Evolutionary conservation across 2,329 filamentous ascomycete genomes (phyloP), one percentile per base, ranked within the genome.

Genomic region (Arthrobotrys conoides): DNA sequence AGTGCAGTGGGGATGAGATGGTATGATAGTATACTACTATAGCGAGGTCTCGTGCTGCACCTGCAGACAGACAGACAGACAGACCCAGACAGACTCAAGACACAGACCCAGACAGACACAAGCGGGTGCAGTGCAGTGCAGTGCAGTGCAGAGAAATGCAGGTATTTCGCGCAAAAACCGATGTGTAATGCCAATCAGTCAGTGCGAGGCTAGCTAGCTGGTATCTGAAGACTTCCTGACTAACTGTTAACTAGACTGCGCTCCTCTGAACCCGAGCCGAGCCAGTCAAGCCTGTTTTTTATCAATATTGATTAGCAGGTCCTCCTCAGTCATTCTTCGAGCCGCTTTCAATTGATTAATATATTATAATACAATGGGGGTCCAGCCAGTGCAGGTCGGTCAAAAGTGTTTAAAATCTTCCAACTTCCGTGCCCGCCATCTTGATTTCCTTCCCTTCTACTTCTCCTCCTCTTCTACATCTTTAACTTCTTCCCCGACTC

Each of bases 151-250:
- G 14, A 44, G 41, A 2, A 6, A 1, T 44, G 49, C 49, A 53
- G 49, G 49, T 76, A 70, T 70, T 68, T 76, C 72, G 66, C 72
- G 72, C 72, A 76, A 63, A n/a, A 75, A 67, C 20, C 71, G 71
- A 75, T 68, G 63, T 61, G 64, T 68, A 75, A 68, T 68, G 64
- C 64, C 16, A 71, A 63, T 33, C 51, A 48, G 46, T 20, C 51
- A 30, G 27, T 3, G 1, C 49, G 36, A 38, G 10, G 36, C 36
- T 38, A 38, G 36, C 10, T 38, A 38, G n/a, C n/a, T n/a, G n/a
- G 27, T 30, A 30, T 8, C 8, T 30, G 3, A 3, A 9, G 33
- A 36, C 8, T 36, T 36, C 33, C 33, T 22, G 49, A 53, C 20
- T 22, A 12, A 22, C 36, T 10, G 36, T 5, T 38, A 5, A 38